These are phyloP conservation scores for Aspergillus diversus DNA, from an alignment of 495 filamentous ascomycete species.

Conservation along the genomic window DNA sequence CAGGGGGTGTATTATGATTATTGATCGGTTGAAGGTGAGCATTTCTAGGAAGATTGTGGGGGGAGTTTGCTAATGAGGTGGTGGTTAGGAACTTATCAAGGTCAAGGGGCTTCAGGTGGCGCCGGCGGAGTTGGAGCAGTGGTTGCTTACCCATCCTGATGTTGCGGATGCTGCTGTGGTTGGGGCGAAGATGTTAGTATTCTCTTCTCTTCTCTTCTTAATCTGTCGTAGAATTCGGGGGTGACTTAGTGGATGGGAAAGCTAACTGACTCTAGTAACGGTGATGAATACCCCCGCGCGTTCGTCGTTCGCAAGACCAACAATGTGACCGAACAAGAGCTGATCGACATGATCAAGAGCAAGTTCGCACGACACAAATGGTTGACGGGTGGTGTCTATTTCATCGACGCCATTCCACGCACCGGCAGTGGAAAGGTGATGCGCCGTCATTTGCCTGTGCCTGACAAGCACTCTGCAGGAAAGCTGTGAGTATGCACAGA, in stretches of 20 bases:
- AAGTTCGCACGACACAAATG: constrained; percentile 15
- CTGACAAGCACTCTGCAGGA: background rate
- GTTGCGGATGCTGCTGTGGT: constrained; percentile 19
- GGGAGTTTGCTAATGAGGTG: background rate
- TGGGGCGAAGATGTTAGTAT: constrained; percentile 14
- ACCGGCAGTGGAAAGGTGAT: constrained; percentile 19
- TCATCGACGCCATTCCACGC: constrained; percentile 12
- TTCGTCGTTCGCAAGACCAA: constrained; percentile 13
- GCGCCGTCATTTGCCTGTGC: constrained; percentile 11
- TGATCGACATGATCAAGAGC: constrained; percentile 12
- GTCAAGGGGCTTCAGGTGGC: constrained; percentile 13
- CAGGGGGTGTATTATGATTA: constrained; percentile 6
- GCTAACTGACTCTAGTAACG: constrained; percentile 1
- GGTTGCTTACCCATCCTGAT: constrained; percentile 6
- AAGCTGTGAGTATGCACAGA: background rate
- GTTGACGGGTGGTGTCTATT: constrained; percentile 16
- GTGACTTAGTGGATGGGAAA: background rate
- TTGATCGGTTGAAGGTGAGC: constrained; percentile 6
- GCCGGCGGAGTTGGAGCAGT: constrained; percentile 14
- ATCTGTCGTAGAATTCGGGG: background rate
- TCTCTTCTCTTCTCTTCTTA: background rate
- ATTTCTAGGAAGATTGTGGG: no score
- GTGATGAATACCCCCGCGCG: constrained; percentile 16
- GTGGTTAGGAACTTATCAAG: constrained; percentile 15
- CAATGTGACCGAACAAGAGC: background rate